Evolutionary conservation across 192 early-diverging fungal genomes (phyloP).

Genomic region (Funneliformis mosseae): DNA sequence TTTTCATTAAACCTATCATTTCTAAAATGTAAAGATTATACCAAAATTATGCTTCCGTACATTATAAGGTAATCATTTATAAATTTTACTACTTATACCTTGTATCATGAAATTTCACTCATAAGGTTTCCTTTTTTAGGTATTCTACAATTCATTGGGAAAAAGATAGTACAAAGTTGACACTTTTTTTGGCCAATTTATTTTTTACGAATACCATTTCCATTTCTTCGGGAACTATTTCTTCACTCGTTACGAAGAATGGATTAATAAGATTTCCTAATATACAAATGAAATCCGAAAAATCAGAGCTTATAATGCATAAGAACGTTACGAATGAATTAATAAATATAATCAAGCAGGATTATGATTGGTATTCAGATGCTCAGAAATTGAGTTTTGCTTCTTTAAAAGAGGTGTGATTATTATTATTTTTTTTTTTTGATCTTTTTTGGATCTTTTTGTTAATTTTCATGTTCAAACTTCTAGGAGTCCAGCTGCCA

Average conservation of each 20-base stretch:
- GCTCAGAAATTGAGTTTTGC: slow-evolving; percentile 43
- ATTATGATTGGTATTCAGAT: slow-evolving; percentile 54
- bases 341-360: slow-evolving; percentile 33
- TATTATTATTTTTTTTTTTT: background rate
- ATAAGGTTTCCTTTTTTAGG: slow-evolving; percentile 30
- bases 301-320: background rate
- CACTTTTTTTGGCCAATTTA: slow-evolving; percentile 52
- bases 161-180: slow-evolving; percentile 41
- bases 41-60: slow-evolving; percentile 73
- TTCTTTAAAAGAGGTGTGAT: slow-evolving; percentile 39
- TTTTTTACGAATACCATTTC: slow-evolving; percentile 42
- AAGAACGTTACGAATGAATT: slow-evolving; percentile 28
- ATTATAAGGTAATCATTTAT: slow-evolving; percentile 50
- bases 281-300: background rate
- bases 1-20: slow-evolving; percentile 70
- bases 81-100: background rate
- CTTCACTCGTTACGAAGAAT: slow-evolving; percentile 49
- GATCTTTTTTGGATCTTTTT: too few species aligned
- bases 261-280: slow-evolving; percentile 53
- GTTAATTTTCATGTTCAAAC: background rate
- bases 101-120: background rate
- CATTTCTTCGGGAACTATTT: slow-evolving; percentile 47
- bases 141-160: slow-evolving; percentile 48
- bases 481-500: slow-evolving; percentile 28
- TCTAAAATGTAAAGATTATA: slow-evolving; percentile 70